Evolutionary conservation across 2,329 filamentous ascomycete genomes (phyloP).

Genomic region (Calonectria naviculata): DNA sequence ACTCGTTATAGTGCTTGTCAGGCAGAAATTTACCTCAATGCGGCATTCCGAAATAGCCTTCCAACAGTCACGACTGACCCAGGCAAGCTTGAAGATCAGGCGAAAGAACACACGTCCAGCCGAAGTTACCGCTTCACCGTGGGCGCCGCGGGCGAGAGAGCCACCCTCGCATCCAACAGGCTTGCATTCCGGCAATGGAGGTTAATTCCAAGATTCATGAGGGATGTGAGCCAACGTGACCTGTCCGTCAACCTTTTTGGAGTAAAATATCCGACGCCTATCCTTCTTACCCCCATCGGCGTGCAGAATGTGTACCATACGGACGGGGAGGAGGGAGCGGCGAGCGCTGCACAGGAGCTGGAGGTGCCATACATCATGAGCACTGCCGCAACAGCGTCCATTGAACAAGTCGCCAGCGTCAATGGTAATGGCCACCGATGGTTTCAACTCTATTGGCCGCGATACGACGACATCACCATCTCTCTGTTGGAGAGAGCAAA

Average conservation of each 20-base stretch:
- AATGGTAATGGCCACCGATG: constrained; percentile 69
- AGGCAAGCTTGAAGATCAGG: neutral
- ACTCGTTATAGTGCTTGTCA: neutral
- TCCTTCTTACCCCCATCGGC: constrained; percentile 76
- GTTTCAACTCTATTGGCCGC: constrained; percentile 83
- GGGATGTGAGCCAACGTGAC: constrained; percentile 55
- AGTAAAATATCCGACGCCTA: constrained; percentile 50
- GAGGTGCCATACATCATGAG: constrained; percentile 75
- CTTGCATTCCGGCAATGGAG: constrained; percentile 65
- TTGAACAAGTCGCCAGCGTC: constrained; percentile 74
- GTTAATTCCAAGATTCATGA: constrained; percentile 64
- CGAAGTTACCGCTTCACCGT: neutral
- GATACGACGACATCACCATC: constrained; percentile 71
- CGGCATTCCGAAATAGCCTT: neutral
- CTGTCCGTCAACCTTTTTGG: constrained; percentile 65
- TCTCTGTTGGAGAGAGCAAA: constrained; percentile 73
- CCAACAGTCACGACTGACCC: neutral
- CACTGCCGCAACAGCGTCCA: constrained; percentile 71
- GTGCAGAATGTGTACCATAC: constrained; percentile 75
- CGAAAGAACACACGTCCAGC: neutral
- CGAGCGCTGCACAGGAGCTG: constrained; percentile 69
- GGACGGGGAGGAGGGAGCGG: constrained; percentile 73
- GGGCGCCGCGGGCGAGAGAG: constrained; percentile 70
- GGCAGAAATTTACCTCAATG: neutral
- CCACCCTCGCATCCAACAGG: constrained; percentile 70